Conservation (phyloP, 345 rosid genomes). For the Tarenaya hassleriana region DNA sequence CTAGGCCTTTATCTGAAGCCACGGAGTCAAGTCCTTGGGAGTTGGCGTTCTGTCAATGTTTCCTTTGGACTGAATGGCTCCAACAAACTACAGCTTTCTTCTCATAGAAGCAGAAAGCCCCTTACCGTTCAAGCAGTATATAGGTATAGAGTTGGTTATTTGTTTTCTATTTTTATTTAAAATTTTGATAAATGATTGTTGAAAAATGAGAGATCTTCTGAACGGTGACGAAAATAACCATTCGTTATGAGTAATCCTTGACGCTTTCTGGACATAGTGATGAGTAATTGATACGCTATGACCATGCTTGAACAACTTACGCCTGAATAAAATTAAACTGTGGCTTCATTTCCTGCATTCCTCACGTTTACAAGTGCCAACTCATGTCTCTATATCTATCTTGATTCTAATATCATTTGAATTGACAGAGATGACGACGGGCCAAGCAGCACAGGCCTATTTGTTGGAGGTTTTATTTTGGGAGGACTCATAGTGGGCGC, state of each 20-base stretch:
- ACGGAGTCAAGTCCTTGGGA: conserved; percentile 21
- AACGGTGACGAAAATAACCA: no score
- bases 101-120: conserved; percentile 41
- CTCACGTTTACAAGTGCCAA: background rate
- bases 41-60: conserved; percentile 33
- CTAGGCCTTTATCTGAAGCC: conserved; percentile 43
- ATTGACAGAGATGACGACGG: conserved; percentile 56
- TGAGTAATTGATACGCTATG: no score
- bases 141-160: no score
- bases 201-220: no score
- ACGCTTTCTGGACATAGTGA: no score
- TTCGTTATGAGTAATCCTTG: no score
- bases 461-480: conserved; percentile 87
- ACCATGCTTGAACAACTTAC: no score
- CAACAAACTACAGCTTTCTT: conserved; percentile 34
- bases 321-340: no score
- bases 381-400: background rate
- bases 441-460: conserved; percentile 47
- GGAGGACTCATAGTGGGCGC: conserved; percentile 87
- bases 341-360: conserved; percentile 2
- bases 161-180: no score
- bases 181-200: no score
- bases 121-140: conserved; percentile 25
- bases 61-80: conserved; percentile 35
- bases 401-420: conserved; percentile 17